These are phyloP conservation scores for Claviceps capensis DNA, from an alignment of 2,329 filamentous ascomycete genomes.

Conservation along the genomic window DNA sequence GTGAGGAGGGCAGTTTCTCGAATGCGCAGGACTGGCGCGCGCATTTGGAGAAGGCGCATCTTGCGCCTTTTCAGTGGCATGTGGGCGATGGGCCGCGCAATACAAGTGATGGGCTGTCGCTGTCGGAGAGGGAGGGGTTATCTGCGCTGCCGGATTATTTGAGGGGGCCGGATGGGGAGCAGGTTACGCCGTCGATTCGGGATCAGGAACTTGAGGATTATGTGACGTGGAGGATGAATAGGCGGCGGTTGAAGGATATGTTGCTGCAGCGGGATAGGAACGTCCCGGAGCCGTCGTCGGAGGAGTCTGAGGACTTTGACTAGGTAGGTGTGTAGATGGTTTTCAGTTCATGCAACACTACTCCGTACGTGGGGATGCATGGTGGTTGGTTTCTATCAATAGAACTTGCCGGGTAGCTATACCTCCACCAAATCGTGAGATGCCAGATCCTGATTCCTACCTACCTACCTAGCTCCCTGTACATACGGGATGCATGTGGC, in stretches of 20 bases:
- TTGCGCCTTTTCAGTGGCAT: conserved; percentile 41
- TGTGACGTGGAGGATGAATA: conserved; percentile 29
- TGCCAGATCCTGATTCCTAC: too few species aligned
- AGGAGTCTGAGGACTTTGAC: not conserved
- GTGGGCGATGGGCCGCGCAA: conserved; percentile 45
- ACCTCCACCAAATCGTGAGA: too few species aligned
- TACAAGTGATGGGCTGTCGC: conserved; percentile 8
- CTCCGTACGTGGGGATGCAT: too few species aligned
- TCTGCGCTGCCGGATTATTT: conserved; percentile 32
- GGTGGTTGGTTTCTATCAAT: too few species aligned
- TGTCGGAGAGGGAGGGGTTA: not conserved
- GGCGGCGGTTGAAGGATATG: conserved; percentile 29
- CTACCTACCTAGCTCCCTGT: too few species aligned
- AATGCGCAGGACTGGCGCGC: conserved; percentile 22
- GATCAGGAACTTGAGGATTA: conserved; percentile 37
- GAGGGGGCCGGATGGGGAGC: conserved; percentile 35
- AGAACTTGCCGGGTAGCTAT: too few species aligned
- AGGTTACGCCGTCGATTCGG: conserved; percentile 45
- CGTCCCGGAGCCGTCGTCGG: conserved; percentile 16
- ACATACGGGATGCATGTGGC: too few species aligned
- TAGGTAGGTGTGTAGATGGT: not conserved
- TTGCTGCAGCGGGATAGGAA: conserved; percentile 31
- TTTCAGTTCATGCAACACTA: too few species aligned
- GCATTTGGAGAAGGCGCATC: conserved; percentile 41
- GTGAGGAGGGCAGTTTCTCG: conserved; percentile 8